phyloP scores from a whole-genome alignment of 495 filamentous ascomycete genomes.

The Xeromyces bisporus region DNA sequence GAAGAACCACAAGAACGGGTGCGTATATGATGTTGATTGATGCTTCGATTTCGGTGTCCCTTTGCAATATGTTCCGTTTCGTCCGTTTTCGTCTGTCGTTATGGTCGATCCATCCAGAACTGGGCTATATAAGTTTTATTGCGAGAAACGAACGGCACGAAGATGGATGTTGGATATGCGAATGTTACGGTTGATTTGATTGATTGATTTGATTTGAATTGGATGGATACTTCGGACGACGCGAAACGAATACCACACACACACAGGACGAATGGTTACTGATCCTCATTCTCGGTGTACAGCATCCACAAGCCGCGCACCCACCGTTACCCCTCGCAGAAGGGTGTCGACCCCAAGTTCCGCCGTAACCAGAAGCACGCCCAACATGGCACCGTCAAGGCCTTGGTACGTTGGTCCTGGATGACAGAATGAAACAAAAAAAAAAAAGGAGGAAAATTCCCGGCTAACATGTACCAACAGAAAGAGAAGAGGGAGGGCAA shows the following conservation, averaged over 20 bases:
- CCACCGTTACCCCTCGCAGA: constrained; percentile 93
- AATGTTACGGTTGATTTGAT: too few relatives aligned
- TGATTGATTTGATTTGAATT: too few relatives aligned
- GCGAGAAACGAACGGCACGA: constrained; percentile 1
- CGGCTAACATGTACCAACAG: constrained; percentile 42
- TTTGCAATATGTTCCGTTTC: too few relatives aligned
- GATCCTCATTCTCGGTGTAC: constrained; percentile 14
- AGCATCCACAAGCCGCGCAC: constrained; percentile 99
- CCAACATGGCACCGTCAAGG: constrained; percentile 94
- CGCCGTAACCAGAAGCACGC: constrained; percentile 98
- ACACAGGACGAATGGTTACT: constrained; percentile 12
- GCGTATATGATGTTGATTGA: constrained; percentile 33
- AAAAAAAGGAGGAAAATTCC: too few relatives aligned
- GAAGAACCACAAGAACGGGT: constrained; percentile 98
- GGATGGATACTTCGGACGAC: too few relatives aligned
- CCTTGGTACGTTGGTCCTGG: constrained; percentile 66
- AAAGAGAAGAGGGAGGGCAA: constrained; percentile 98
- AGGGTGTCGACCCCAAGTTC: constrained; percentile 99
- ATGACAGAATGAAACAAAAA: too few relatives aligned
- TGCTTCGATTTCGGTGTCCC: too few relatives aligned
- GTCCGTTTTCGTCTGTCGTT: too few relatives aligned
- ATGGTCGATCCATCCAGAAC: too few relatives aligned
- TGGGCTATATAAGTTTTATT: too few relatives aligned
- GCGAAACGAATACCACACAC: too few relatives aligned
- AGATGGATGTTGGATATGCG: neutral